Conservation (phyloP, 2,329 filamentous ascomycete genomes). For the Apiospora saccharicola region DNA sequence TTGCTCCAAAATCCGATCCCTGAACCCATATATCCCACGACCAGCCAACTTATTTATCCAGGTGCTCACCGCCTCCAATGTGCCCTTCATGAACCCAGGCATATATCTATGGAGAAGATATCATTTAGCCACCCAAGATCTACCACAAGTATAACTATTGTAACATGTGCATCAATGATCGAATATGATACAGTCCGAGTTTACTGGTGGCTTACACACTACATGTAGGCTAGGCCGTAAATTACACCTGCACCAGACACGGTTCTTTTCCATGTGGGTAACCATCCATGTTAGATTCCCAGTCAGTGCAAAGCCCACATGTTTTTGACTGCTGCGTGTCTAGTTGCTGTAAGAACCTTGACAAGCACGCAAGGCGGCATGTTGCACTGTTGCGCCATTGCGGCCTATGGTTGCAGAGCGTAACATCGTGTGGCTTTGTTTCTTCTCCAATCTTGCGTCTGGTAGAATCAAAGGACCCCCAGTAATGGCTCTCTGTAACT, state of each 20-base stretch:
- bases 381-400: conserved; percentile 13
- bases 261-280: conserved; percentile 3
- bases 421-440: not conserved
- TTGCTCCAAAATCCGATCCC: conserved; percentile 10
- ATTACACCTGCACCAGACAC: not conserved
- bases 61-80: not conserved
- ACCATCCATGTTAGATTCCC: not conserved
- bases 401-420: not conserved
- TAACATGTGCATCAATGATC: not conserved
- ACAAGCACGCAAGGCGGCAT: conserved; percentile 15
- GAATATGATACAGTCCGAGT: not conserved
- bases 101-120: no score
- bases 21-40: not conserved
- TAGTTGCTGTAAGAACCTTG: conserved; percentile 12
- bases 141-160: not conserved
- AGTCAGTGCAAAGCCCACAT: conserved; percentile 1
- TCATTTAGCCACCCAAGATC: not conserved
- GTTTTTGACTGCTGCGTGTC: not conserved
- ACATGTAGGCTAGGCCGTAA: not conserved
- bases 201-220: not conserved
- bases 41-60: not conserved
- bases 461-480: conserved; percentile 12
- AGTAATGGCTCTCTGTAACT: not conserved
- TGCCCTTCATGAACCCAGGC: not conserved
- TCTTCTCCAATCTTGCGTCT: not conserved